Base-by-base conservation (phyloP, 2,329 filamentous ascomycete species). In the Ustulina deusta region DNA sequence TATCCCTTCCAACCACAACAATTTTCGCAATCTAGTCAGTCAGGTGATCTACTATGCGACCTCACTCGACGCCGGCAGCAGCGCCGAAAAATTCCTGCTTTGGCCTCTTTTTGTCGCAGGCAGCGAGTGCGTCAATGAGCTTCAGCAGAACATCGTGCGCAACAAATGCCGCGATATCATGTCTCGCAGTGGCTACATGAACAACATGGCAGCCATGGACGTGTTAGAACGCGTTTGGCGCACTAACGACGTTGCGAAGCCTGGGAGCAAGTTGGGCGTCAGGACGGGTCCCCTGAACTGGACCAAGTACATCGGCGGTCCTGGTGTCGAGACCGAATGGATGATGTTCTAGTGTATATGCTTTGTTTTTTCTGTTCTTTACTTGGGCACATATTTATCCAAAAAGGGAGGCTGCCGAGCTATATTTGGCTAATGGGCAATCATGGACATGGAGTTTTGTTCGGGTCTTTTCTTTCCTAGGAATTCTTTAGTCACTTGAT, bases 71-170 rank as follows among this genome's bases (percentile, higher is more conserved):
- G 86, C 90, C 2, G 91, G 87, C 46, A 89, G 87, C 74, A 87
- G 85, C 55, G 90, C 91, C 42, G 91, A 97, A 80, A 97, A 97
- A 77, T 97, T 97, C 78, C 82, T 97, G 10, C 87, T 97, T 9
- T 97, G 94, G 95, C 94, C 95, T 2, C 86, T 97, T 2, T 97
- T 97, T 78, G 91, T 97, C 60, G 90, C 91, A 0, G 94, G 94
- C 22, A 94, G 93, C 25, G 95, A 97, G 81, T 97, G 93, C 74
- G 91, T 96, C 70, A 91, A 93, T 72, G 89, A 92, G 74, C 83
- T 90, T 58, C 92, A 97, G 75, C 91, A 94, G 70, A 87, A 88
- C 65, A 88, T 94, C 66, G 91, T 97, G 60, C 89, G 94, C 61
- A 86, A 89, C 72, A 91, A 94, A 73, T 97, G 93, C 81, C 86